phyloP scores from a whole-genome alignment of 352 stramenopile species.

The Globisporangium nagaii region DNA sequence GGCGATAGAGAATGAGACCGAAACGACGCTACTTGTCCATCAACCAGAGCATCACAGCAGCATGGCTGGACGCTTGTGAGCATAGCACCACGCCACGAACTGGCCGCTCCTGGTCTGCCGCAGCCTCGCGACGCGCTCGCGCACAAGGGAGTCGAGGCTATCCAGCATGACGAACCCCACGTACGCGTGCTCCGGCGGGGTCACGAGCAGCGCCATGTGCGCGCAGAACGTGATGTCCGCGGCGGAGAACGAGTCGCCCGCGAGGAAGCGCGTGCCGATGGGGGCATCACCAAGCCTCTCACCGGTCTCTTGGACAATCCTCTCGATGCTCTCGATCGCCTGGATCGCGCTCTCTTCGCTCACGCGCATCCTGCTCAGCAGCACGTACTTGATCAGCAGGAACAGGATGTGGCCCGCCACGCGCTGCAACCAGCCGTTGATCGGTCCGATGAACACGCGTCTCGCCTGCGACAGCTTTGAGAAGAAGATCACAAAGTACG shows the following conservation, averaged over 20 bases:
- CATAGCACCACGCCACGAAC: slow-evolving; percentile 16
- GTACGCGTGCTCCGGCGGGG: slow-evolving; percentile 27
- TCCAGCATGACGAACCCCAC: slow-evolving; percentile 18
- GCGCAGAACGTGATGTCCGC: slow-evolving; percentile 46
- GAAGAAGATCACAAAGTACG: slow-evolving; percentile 23
- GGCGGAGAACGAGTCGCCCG: slow-evolving; percentile 29
- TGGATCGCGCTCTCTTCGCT: slow-evolving; percentile 14
- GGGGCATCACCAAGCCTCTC: slow-evolving; percentile 25
- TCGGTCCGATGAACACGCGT: slow-evolving; percentile 12
- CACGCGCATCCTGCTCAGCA: slow-evolving; percentile 23
- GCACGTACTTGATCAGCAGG: slow-evolving; percentile 18
- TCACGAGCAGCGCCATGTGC: slow-evolving; percentile 30
- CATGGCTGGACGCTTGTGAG: not conserved
- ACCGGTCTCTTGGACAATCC: slow-evolving; percentile 14
- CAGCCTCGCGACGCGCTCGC: slow-evolving; percentile 20
- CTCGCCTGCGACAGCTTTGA: slow-evolving; percentile 9
- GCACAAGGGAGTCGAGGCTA: slow-evolving; percentile 11
- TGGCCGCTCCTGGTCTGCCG: slow-evolving; percentile 27
- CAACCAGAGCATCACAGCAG: no score
- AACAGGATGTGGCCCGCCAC: slow-evolving; percentile 8
- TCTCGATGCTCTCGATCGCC: slow-evolving; percentile 22
- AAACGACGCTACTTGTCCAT: no score
- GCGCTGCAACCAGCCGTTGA: slow-evolving; percentile 10
- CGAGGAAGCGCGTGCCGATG: slow-evolving; percentile 27
- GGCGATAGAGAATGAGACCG: no score